Conservation (phyloP, 345 rosid species). For the Salix udensis region DNA sequence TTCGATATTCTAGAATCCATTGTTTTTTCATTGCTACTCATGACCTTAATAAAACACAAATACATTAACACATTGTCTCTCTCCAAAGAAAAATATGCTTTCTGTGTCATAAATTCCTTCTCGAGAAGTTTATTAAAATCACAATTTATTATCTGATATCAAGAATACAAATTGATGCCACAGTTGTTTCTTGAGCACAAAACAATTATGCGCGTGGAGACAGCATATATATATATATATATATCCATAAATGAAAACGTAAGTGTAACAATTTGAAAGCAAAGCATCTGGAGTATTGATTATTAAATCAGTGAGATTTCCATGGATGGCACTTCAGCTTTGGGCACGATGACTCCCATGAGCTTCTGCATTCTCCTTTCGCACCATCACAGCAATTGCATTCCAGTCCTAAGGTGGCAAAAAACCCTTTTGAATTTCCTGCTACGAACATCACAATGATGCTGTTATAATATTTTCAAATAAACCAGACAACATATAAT, state of each 20-base stretch:
- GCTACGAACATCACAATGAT: neutral
- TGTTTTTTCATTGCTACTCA: neutral
- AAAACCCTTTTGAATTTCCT: constrained; percentile 27
- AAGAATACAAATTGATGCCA: neutral
- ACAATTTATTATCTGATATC: neutral
- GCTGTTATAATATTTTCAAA: neutral
- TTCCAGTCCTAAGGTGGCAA: constrained; percentile 34
- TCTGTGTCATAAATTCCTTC: neutral
- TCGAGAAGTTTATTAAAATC: neutral
- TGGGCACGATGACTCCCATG: constrained; percentile 35
- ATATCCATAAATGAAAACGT: neutral
- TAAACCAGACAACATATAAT: neutral
- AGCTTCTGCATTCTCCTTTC: constrained; percentile 33
- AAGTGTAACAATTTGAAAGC: neutral
- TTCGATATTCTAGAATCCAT: neutral
- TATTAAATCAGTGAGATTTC: constrained; percentile 21
- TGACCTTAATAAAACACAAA: neutral
- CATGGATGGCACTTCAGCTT: constrained; percentile 46
- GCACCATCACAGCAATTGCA: constrained; percentile 52
- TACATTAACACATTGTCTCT: neutral
- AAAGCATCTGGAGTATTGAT: neutral
- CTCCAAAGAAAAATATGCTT: neutral
- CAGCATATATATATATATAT: neutral
- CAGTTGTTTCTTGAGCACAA: neutral
- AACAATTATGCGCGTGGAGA: no score